Base-by-base conservation (phyloP, 2,329 filamentous ascomycete species). In the Sarocladium oryzae region DNA sequence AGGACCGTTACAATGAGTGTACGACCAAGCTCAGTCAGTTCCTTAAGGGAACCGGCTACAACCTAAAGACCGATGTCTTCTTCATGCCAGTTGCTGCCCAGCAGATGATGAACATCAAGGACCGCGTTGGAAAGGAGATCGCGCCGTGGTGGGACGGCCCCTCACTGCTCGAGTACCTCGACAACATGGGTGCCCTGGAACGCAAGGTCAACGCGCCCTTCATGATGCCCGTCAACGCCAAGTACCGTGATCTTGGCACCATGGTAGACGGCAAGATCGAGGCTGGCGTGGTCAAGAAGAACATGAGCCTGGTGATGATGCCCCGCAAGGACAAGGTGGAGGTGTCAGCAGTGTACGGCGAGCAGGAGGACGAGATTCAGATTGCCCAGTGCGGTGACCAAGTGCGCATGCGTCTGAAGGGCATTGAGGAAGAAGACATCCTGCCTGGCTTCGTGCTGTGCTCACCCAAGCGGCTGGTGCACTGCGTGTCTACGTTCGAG, bases 201-300 rank as follows among this genome's bases (percentile, higher is more conserved):
- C 89, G 93, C 61, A 99, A 97, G 76, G 72, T 96, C 61, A 96
- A 96, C 61, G 93, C 93, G 2, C 92, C 93, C 9, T 97, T 99
- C 78, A 97, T 99, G 93, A 96, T 99, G 91, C 88, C 93, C 8
- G 79, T 99, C 57, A 88, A 88, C 56, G 89, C 89, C 70, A 99
- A 99, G 73, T 99, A 97, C 76, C 83, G 88, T 61, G 95, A 99
- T 66, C 86, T 99, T 79, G 93, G 93, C 61, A 99, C 93, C 55
- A 90, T 99, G 81, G 82, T 96, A 37, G 95, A 99, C 73, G 93
- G 93, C 58, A 96, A 96, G 78, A 88, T 99, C 57, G 93, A 99
- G 70, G 88, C 91, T 16, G 92, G 90, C 66, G 87, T 96, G 43
- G 78, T 95, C 68, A 93, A 93, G 77, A 97, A 97, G 79, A 85